A percentile compares a stretch with the other conserved stretches of the same genome.
phyloP scores from a whole-genome alignment of 2,329 filamentous ascomycete species.

The Aciculosporium take region DNA sequence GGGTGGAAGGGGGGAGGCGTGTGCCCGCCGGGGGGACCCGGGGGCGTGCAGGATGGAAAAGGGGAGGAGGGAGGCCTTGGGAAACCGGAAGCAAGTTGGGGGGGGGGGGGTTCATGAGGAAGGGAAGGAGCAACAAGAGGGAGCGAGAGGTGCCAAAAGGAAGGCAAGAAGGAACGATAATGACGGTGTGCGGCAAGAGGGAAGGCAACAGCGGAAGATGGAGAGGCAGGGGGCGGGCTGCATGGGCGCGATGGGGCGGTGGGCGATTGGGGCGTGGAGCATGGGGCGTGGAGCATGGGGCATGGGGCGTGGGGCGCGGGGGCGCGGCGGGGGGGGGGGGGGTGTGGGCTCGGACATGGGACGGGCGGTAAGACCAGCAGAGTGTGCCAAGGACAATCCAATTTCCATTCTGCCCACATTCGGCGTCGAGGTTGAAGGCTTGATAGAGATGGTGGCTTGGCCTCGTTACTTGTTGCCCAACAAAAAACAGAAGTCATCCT shows the following conservation, averaged over 20 bases:
- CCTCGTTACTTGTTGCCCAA: no score
- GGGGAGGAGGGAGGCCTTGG: no score
- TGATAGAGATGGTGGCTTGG: no score
- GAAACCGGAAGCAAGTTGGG: not conserved
- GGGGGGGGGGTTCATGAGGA: not conserved
- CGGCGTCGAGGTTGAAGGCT: no score
- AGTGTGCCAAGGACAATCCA: no score
- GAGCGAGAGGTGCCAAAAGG: conserved; percentile 1
- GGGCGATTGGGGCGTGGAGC: not conserved
- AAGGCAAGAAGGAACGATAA: not conserved
- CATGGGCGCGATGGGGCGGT: not conserved
- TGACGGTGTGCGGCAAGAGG: not conserved
- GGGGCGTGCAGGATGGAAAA: not conserved
- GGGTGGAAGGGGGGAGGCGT: not conserved
- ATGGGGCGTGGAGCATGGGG: no score
- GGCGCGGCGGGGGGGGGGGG: no score
- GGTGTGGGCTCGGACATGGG: no score
- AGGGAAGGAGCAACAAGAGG: conserved; percentile 1
- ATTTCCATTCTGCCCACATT: no score
- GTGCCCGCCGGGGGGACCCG: not conserved
- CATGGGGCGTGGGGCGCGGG: no score
- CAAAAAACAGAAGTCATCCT: no score
- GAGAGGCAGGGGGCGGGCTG: not conserved
- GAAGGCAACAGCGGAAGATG: not conserved
- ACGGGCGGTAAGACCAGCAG: no score